Evolutionary conservation across 345 rosid genomes (phyloP).

Genomic region (Ceriops tagal): DNA sequence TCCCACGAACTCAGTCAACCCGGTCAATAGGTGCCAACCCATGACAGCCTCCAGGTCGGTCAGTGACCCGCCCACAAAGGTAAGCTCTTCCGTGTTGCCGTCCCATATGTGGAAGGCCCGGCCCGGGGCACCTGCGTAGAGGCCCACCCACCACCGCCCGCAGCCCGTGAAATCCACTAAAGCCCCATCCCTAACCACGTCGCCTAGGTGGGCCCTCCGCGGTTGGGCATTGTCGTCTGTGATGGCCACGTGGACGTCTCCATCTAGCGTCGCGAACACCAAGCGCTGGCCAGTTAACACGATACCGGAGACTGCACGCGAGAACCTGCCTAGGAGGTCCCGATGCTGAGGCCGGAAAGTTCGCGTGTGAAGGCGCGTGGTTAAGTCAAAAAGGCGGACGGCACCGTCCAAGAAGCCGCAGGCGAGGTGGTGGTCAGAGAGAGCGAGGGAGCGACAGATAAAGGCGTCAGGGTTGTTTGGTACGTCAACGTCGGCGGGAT

Average conservation of each 20-base stretch:
- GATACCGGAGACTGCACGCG: constrained; percentile 76
- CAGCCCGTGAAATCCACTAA: constrained; percentile 79
- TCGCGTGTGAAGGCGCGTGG: constrained; percentile 48
- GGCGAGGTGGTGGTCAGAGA: constrained; percentile 74
- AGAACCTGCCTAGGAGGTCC: constrained; percentile 65
- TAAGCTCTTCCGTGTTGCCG: constrained; percentile 39
- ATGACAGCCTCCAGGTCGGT: constrained; percentile 65
- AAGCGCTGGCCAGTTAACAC: constrained; percentile 40
- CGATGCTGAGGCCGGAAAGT: constrained; percentile 58
- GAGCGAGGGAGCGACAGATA: constrained; percentile 68
- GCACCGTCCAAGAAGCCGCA: constrained; percentile 85
- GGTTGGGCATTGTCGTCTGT: constrained; percentile 30
- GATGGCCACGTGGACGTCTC: constrained; percentile 69
- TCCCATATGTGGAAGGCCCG: constrained; percentile 83
- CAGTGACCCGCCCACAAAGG: constrained; percentile 50
- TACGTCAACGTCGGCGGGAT: constrained; percentile 45
- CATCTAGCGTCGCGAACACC: constrained; percentile 68
- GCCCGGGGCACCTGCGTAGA: constrained; percentile 72
- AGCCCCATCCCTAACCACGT: constrained; percentile 62
- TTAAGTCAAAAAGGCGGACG: constrained; percentile 65
- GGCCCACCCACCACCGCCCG: constrained; percentile 84
- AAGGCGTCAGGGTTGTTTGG: constrained; percentile 50
- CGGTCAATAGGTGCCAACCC: constrained; percentile 78
- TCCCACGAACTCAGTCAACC: constrained; percentile 56
- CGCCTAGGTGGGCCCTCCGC: constrained; percentile 54